These are phyloP conservation scores for Candida sanyiensis DNA, from an alignment of 805 yeast genomes.

Conservation along the genomic window DNA sequence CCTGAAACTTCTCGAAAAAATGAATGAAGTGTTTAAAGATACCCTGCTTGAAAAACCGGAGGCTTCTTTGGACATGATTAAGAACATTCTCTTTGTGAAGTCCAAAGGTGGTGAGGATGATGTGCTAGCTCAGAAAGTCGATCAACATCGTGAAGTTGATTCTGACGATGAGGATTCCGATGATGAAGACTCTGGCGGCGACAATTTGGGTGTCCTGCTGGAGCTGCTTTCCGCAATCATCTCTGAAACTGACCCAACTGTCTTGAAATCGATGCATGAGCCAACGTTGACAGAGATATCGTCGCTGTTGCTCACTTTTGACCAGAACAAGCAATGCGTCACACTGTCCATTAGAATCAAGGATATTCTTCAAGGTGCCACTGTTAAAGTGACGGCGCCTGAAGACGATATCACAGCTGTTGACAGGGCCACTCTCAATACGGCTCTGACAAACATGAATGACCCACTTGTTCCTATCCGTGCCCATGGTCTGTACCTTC, in stretches of 20 bases:
- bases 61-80: conserved; percentile 48
- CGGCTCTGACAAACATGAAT: conserved; percentile 61
- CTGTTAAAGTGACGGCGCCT: not conserved
- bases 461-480: conserved; percentile 80
- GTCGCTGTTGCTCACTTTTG: conserved; percentile 23
- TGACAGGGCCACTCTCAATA: conserved; percentile 39
- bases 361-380: conserved; percentile 14
- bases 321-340: conserved; percentile 13
- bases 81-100: conserved; percentile 32
- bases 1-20: conserved; percentile 56
- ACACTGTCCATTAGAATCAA: conserved; percentile 17
- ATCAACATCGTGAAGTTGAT: conserved; percentile 28
- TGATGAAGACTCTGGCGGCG: conserved; percentile 24
- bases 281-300: conserved; percentile 28
- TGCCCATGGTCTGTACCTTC: conserved; percentile 73
- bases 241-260: conserved; percentile 23
- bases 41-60: conserved; percentile 39
- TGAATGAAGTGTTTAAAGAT: conserved; percentile 54
- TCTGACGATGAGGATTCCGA: conserved; percentile 34
- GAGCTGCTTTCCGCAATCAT: conserved; percentile 35
- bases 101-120: conserved; percentile 10
- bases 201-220: conserved; percentile 31
- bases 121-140: conserved; percentile 3
- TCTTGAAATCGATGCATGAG: conserved; percentile 17
- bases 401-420: conserved; percentile 12